Conservation (phyloP, 495 filamentous ascomycete genomes). For the Aspergillus mulundensis region DNA sequence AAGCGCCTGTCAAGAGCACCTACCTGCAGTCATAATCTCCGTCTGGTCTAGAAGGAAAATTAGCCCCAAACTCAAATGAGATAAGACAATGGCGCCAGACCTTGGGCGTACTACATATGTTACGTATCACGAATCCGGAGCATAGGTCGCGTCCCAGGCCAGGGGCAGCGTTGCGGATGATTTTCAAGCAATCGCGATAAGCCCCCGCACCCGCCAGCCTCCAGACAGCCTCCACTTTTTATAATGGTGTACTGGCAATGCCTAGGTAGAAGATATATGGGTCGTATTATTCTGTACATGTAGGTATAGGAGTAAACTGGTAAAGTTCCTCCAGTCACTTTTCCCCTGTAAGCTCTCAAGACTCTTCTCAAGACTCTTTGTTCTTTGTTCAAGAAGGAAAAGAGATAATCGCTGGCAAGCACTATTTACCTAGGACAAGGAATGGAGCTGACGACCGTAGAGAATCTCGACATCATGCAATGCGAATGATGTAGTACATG, state of each 20-base stretch:
- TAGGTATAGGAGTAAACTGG: background rate
- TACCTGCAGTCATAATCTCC: background rate
- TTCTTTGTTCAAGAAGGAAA: background rate
- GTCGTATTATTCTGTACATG: background rate
- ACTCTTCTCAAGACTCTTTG: background rate
- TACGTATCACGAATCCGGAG: too few relatives aligned
- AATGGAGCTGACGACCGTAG: background rate
- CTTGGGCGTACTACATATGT: too few relatives aligned
- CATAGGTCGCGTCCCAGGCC: too few relatives aligned
- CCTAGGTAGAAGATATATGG: too few relatives aligned
- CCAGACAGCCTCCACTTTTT: too few relatives aligned
- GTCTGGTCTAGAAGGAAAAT: too few relatives aligned
- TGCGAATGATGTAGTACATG: background rate
- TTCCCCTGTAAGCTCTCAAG: background rate
- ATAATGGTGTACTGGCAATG: too few relatives aligned
- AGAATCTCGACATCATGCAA: background rate
- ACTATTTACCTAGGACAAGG: background rate
- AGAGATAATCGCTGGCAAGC: constrained; percentile 2
- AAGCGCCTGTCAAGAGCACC: background rate
- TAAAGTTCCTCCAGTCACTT: background rate
- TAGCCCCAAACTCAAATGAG: too few relatives aligned
- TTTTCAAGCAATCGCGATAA: background rate
- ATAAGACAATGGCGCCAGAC: too few relatives aligned
- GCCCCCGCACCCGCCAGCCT: background rate
- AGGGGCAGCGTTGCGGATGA: too few relatives aligned